phyloP scores from a whole-genome alignment of 179 eudicot genomes.

The Gypsophila paniculata region DNA sequence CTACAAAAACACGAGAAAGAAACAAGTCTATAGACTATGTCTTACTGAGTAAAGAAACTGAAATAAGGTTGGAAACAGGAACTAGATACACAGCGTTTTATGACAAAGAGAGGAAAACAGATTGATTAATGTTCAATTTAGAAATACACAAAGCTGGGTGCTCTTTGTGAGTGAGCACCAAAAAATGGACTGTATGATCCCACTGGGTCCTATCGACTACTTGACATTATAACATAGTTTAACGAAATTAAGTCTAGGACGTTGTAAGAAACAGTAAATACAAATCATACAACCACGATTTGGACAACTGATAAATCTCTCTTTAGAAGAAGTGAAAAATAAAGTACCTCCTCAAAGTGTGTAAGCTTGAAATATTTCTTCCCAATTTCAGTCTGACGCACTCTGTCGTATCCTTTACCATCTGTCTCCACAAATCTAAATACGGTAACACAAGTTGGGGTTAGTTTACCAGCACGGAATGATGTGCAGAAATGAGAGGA shows the following conservation, averaged over 20 bases:
- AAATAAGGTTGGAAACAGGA: too few relatives aligned
- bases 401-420: constrained; percentile 85
- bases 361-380: constrained; percentile 85
- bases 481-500: background rate
- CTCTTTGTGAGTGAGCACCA: background rate
- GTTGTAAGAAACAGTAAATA: background rate
- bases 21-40: background rate
- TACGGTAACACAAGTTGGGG: constrained; percentile 13
- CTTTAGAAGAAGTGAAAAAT: background rate
- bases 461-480: background rate
- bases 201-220: background rate
- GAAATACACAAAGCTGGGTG: too few relatives aligned
- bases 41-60: background rate
- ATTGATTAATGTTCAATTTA: too few relatives aligned
- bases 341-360: constrained; percentile 82
- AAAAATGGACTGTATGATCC: background rate
- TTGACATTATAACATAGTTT: background rate
- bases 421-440: constrained; percentile 77
- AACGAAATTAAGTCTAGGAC: background rate
- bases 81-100: too few relatives aligned
- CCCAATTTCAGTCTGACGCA: constrained; percentile 90
- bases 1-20: background rate
- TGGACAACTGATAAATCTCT: background rate
- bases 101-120: too few relatives aligned
- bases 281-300: background rate